Evolutionary conservation across 495 filamentous ascomycete species (phyloP), one percentile per base, ranked within the genome.

Genomic region (Xylona heveae): DNA sequence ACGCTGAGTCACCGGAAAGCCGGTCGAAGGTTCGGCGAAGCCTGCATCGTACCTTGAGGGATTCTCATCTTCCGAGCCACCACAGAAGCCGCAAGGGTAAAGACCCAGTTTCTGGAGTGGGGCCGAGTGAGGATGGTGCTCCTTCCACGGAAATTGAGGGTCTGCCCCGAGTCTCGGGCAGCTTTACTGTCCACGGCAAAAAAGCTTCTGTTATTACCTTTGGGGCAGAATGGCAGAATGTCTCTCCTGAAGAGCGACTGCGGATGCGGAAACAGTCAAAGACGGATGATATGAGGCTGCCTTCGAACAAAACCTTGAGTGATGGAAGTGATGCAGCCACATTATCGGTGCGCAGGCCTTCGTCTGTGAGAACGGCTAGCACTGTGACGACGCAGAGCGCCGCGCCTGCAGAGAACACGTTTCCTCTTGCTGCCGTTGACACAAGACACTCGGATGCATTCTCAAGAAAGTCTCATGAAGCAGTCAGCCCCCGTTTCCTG

Each of bases 151-250:
- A 68, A 29, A 59, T 57, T 9, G 81, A 84, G 48, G 67, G 72
- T 6, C 61, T 97, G 6, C 52, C 73, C 9, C 67, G 88, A 12
- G 76, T 74, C 17, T 68, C 74, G 7, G 79, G 81, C 7, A 90
- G 77, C 41, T 95, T 97, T 48, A 91, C 81, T 4, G 74, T 97
- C 3, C 88, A 97, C 46, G 88, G 88, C 34, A 97, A 97, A 58
- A 95, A 97, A 50, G 88, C 88, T 2, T 92, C 81, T 0, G 76
- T 97, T 30, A 74, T 97, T 37, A 91, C 79, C 18, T 92, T 97
- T 50, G 84, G 84, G 5, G 74, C 71, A 23, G 90, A 94, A 41
- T 77, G 90, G 62, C 73, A 88, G 43, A 73, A 64, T 42, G 74
- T 88, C 53, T 66, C 75, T 2, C 61, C 72, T 1, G 82, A 90